phyloP scores from a whole-genome alignment of 306 rosid genomes.

The Carpinus fangiana region DNA sequence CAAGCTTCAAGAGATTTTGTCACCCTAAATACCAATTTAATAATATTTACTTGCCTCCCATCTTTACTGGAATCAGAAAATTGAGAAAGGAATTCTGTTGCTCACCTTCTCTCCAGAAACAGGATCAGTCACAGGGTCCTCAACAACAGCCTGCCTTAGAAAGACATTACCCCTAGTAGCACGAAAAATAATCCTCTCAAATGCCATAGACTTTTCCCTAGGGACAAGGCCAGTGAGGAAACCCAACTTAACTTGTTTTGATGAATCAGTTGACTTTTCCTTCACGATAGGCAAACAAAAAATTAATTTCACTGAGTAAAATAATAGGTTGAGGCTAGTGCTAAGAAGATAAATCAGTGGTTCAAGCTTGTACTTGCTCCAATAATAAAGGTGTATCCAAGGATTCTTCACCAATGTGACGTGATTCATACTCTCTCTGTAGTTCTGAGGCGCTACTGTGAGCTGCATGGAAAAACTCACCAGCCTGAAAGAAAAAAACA shows the following conservation, averaged over 20 bases:
- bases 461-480: conserved; percentile 70
- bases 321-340: conserved; percentile 1
- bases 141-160: conserved; percentile 48
- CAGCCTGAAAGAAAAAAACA: conserved; percentile 58
- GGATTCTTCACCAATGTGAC: conserved; percentile 49
- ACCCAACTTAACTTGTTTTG: conserved; percentile 58
- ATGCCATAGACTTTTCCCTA: conserved; percentile 54
- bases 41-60: background rate
- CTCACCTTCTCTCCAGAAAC: conserved; percentile 57
- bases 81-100: background rate
- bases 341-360: conserved; percentile 21
- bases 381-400: conserved; percentile 61
- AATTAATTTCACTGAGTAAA: conserved; percentile 16
- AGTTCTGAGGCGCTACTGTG: conserved; percentile 57
- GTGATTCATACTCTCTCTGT: conserved; percentile 70
- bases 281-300: conserved; percentile 42
- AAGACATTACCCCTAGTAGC: conserved; percentile 65
- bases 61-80: background rate
- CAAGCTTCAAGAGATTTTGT: background rate
- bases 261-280: conserved; percentile 68
- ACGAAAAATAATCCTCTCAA: conserved; percentile 66
- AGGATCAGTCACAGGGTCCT: conserved; percentile 54
- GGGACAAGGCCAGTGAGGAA: conserved; percentile 58
- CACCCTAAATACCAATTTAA: background rate
- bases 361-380: conserved; percentile 61